Conservation (phyloP, 768 basidiomycete species). For the Basidioascus undulatus region DNA sequence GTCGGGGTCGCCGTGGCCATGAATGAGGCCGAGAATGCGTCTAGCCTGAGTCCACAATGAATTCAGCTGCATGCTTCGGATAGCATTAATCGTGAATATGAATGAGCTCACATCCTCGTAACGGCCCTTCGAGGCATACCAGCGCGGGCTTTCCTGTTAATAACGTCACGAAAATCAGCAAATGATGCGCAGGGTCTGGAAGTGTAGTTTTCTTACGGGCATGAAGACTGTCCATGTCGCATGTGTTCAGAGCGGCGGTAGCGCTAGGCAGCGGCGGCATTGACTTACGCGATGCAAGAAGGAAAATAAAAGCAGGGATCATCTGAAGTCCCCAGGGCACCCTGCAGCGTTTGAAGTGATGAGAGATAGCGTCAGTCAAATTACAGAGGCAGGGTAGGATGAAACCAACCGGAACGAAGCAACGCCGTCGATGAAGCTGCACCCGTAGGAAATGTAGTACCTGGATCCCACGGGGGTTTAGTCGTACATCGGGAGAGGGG, state of each 20-base stretch:
- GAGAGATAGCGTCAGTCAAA: too few relatives aligned
- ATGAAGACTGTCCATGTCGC: constrained; percentile 5
- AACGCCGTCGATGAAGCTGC: constrained; percentile 41
- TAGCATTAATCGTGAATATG: too few relatives aligned
- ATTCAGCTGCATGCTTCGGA: too few relatives aligned
- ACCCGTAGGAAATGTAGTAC: constrained; percentile 24
- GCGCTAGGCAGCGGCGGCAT: constrained; percentile 3
- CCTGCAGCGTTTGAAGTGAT: not conserved
- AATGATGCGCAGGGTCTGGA: too few relatives aligned
- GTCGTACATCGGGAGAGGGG: not conserved
- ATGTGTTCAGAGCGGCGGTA: not conserved
- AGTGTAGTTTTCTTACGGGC: too few relatives aligned
- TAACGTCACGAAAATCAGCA: too few relatives aligned
- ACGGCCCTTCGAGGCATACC: constrained; percentile 19
- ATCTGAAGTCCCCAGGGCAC: constrained; percentile 24
- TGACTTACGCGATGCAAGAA: constrained; percentile 31
- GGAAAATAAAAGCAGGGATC: constrained; percentile 49
- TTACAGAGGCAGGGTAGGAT: too few relatives aligned
- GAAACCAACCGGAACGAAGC: constrained; percentile 35
- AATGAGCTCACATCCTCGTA: too few relatives aligned
- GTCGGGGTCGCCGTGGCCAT: too few relatives aligned
- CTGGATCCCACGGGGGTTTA: constrained; percentile 26
- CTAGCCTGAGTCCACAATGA: too few relatives aligned
- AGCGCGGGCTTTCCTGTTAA: constrained; percentile 39
- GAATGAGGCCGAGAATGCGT: too few relatives aligned